phyloP scores from a whole-genome alignment of 257 asterid species.

The Solanum pinnatisectum region DNA sequence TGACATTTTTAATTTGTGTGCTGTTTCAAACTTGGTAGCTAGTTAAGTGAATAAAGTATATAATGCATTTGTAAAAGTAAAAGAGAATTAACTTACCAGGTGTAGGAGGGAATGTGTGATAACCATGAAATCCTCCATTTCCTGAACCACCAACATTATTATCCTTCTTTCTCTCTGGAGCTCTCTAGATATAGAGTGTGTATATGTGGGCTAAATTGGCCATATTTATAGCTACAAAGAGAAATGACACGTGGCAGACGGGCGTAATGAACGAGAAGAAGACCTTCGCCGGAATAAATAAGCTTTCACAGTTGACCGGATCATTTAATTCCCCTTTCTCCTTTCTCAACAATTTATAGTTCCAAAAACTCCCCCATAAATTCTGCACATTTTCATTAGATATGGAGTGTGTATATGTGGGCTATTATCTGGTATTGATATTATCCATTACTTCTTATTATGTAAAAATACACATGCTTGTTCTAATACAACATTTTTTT shows the following conservation, averaged over 20 bases:
- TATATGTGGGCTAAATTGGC: not conserved
- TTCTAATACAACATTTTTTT: not conserved
- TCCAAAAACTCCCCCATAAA: not conserved
- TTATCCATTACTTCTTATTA: not conserved
- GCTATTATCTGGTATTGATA: not conserved
- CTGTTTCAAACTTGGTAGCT: too few relatives aligned
- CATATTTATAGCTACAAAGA: slow-evolving; percentile 11
- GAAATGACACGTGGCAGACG: slow-evolving; percentile 37
- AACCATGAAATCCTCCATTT: slow-evolving; percentile 53
- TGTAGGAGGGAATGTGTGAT: slow-evolving; percentile 20
- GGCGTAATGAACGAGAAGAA: slow-evolving; percentile 62
- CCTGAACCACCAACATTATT: slow-evolving; percentile 38
- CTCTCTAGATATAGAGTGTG: not conserved
- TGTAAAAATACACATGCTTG: too few relatives aligned
- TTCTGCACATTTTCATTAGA: not conserved
- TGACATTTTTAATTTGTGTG: too few relatives aligned
- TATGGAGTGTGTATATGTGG: too few relatives aligned
- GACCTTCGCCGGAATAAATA: slow-evolving; percentile 45
- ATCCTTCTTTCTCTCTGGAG: not conserved
- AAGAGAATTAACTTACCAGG: not conserved
- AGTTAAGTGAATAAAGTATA: not conserved
- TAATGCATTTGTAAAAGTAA: not conserved
- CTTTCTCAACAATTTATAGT: not conserved
- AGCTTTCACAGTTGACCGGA: slow-evolving; percentile 37
- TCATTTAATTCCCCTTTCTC: not conserved